phyloP scores from a whole-genome alignment of 768 basidiomycete genomes.

The Tremella yokohamensis region DNA sequence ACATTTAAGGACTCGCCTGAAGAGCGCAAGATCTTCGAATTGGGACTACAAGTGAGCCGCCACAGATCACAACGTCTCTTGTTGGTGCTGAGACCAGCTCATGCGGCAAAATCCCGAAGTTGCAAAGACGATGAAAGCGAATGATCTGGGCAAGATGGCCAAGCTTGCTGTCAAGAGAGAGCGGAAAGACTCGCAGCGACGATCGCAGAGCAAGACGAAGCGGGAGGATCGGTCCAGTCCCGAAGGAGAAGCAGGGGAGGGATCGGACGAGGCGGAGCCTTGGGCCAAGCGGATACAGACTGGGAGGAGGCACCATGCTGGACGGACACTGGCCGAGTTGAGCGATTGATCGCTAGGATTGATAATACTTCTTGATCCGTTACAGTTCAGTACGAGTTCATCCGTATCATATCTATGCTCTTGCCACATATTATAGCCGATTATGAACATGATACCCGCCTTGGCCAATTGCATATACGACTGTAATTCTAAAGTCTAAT shows the following conservation, averaged over 20 bases:
- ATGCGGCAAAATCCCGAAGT: slow-evolving; percentile 29
- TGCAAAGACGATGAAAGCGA: slow-evolving; percentile 37
- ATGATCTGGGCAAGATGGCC: slow-evolving; percentile 38
- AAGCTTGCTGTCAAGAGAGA: background rate
- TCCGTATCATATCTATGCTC: no score
- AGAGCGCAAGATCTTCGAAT: slow-evolving; percentile 39
- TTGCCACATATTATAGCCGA: background rate
- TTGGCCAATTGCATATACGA: background rate
- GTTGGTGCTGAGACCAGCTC: slow-evolving; percentile 13
- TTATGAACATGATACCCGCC: background rate
- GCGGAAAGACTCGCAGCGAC: background rate
- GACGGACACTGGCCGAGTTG: slow-evolving; percentile 23
- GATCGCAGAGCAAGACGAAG: background rate
- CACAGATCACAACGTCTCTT: background rate
- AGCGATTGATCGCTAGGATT: slow-evolving; percentile 23
- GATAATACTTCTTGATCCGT: slow-evolving; percentile 1
- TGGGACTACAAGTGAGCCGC: slow-evolving; percentile 32
- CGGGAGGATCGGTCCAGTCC: background rate
- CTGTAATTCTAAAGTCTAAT: background rate
- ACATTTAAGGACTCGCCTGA: slow-evolving; percentile 37
- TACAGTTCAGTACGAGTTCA: background rate
- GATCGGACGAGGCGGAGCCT: slow-evolving; percentile 34
- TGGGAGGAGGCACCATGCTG: slow-evolving; percentile 7
- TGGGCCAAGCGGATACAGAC: slow-evolving; percentile 29
- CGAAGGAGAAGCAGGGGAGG: background rate